Evolutionary conservation across 805 yeast species (phyloP), one percentile per base, ranked within the genome.

Genomic region (Hanseniaspora taiwanica): DNA sequence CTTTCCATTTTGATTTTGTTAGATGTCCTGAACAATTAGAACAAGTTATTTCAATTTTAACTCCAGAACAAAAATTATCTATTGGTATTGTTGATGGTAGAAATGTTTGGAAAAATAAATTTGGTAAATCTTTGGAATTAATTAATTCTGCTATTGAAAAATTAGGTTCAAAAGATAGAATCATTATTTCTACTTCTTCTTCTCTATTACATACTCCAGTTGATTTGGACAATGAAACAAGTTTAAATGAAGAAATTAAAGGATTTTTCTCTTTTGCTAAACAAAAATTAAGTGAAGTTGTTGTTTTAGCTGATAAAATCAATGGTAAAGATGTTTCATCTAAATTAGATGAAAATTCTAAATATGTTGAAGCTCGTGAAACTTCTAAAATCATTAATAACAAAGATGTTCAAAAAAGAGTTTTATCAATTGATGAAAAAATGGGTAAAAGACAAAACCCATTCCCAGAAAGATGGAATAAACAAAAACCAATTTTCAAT

Each of bases 181-280:
- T 85, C 51, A 65, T 83, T 54, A 94, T 83, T 54, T 81, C 96
- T 51, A 83, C 98, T 49, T 87, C 98, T 48, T 89, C 98, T 39
- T 91, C 98, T 43, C 75, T 91, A 62, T 74, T 91, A 63, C 98
- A 91, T 77, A 91, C 98, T 52, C 98, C 98, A 55, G 98, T 91
- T 57, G 96, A 91, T 69, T 78, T 91, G 62, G 76, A 69, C 58
- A 79, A 78, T 69, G 98, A 91, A 79, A 69, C 78, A 71, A 91
- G 89, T 71, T 76, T 91, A 59, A 79, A 83, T 60, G 76, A 82
- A 43, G 87, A 76, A 64, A 79, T 91, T 67, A 91, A 87, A 74
- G 91, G 84, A 70, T 91, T 94, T 93, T 89, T 91, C 78, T 81
- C 97, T 44, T 91, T 91, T 60, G 98, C 98, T 52, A 86, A 94